These are phyloP conservation scores for Cardamine resedifolia DNA, from an alignment of 345 rosid genomes.

Conservation along the genomic window DNA sequence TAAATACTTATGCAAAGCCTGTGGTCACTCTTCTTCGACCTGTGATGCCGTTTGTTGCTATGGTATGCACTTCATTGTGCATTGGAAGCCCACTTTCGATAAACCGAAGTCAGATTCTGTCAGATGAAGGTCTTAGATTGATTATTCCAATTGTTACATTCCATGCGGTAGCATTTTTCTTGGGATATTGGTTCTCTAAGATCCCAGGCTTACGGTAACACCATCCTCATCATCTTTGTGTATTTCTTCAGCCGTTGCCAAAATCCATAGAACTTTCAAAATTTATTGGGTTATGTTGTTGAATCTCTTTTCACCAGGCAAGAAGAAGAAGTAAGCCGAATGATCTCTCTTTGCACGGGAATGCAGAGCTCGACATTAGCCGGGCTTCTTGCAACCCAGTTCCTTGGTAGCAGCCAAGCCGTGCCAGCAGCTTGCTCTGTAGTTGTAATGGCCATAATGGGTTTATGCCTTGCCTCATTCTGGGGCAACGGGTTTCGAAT, in stretches of 20 bases:
- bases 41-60: slow-evolving; percentile 90
- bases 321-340: slow-evolving; percentile 84
- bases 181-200: slow-evolving; percentile 88
- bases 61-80: slow-evolving; percentile 87
- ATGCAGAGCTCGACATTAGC: slow-evolving; percentile 98
- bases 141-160: slow-evolving; percentile 77
- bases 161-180: slow-evolving; percentile 68
- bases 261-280: too few relatives aligned
- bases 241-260: too few relatives aligned
- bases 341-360: slow-evolving; percentile 89
- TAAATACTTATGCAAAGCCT: slow-evolving; percentile 87
- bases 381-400: slow-evolving; percentile 81
- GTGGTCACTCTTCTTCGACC: slow-evolving; percentile 65
- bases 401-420: slow-evolving; percentile 87
- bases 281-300: too few relatives aligned
- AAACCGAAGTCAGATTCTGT: slow-evolving; percentile 70
- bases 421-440: slow-evolving; percentile 97
- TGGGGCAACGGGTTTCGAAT: slow-evolving; percentile 82
- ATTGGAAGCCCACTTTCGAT: slow-evolving; percentile 96
- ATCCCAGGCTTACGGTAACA: slow-evolving; percentile 71
- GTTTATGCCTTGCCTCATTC: slow-evolving; percentile 86
- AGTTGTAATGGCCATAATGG: slow-evolving; percentile 97
- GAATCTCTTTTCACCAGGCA: slow-evolving; percentile 49
- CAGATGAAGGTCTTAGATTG: slow-evolving; percentile 64
- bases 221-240: too few relatives aligned